Percentiles rank a stretch among this genome's conserved stretches.
Conservation (phyloP, 2,329 filamentous ascomycete species). For the Pseudophaeomoniella oleicola region DNA sequence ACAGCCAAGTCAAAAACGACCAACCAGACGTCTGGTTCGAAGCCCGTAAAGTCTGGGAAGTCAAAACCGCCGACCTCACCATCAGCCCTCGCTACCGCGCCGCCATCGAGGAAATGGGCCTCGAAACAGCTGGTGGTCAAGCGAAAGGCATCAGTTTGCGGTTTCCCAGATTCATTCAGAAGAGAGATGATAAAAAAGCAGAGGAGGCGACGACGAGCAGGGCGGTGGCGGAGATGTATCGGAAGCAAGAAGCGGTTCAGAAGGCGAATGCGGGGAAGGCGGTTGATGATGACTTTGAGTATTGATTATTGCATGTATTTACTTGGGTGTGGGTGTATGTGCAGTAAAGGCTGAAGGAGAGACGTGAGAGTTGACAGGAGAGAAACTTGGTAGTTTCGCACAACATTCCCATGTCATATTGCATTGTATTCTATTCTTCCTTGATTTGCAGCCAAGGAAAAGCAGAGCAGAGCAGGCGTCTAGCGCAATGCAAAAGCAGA, state of each 20-base stretch:
- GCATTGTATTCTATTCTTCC: too few species aligned
- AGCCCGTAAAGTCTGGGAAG: slow-evolving; percentile 88
- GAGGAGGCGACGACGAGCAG: slow-evolving; percentile 73
- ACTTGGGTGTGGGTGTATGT: too few species aligned
- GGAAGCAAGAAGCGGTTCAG: slow-evolving; percentile 77
- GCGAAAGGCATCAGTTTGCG: slow-evolving; percentile 71
- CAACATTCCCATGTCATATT: too few species aligned
- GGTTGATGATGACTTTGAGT: slow-evolving; percentile 91
- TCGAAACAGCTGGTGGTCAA: slow-evolving; percentile 43
- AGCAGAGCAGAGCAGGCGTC: too few species aligned
- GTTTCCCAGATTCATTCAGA: slow-evolving; percentile 85
- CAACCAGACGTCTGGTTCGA: slow-evolving; percentile 99
- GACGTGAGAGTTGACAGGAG: too few species aligned
- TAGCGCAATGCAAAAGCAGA: too few species aligned
- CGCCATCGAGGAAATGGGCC: slow-evolving; percentile 62
- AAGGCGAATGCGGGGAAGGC: slow-evolving; percentile 78
- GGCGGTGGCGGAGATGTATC: slow-evolving; percentile 93
- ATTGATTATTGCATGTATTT: slow-evolving; percentile 36
- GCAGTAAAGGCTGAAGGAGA: too few species aligned
- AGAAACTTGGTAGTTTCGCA: too few species aligned
- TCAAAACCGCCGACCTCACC: slow-evolving; percentile 90
- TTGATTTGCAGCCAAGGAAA: too few species aligned
- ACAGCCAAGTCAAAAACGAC: slow-evolving; percentile 71
- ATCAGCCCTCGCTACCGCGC: slow-evolving; percentile 87
- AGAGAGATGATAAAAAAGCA: slow-evolving; percentile 89